Evolutionary conservation across 257 asterid genomes (phyloP), one percentile per base, ranked within the genome.

Genomic region (Fraxinus anomala): DNA sequence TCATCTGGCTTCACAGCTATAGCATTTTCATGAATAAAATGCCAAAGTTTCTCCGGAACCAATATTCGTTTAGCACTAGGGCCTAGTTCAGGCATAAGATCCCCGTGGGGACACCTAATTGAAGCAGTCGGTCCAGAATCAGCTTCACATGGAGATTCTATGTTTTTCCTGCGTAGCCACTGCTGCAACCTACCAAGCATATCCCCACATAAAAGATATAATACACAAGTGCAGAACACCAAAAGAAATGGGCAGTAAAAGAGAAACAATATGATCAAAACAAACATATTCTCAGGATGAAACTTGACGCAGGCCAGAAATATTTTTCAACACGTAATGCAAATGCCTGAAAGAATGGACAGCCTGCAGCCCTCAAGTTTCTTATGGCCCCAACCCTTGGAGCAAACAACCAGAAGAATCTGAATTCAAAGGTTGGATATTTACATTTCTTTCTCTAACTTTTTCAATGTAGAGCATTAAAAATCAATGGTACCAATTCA

Each of bases 41-140:
- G 82, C 99, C 99, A 95, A 76, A 95, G 97, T 79, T 40, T 86
- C 87, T 93, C 97, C 1, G 99, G 93, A 81, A 95, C 91, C 75
- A 87, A 87, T 80, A 89, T 51, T 63, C 96, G 97, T 85, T 83
- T 92, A 74, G 98, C 98, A 67, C 98, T 97, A 86, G 94, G 77
- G 68, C 98, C 98, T 63, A 84, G 89, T 74, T 94, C 96, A 65
- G 99, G 99, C 94, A 93, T 76, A 78, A 95, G 94, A 83, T 85
- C 86, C 67, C 98, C 97, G 76, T 95, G 99, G 67, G 92, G 91
- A 81, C 99, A 95, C 79, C 96, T 90, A 81, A 95, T 87, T 73
- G 97, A 87, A 82, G 97, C 93, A 23, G 99, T 95, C 1, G 99
- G 99, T 82, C 96, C 97, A 66, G 98, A 88, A 89, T 95, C 99